Percentiles rank a stretch among this genome's conserved stretches.
Conservation (phyloP, 352 stramenopile genomes). For the Phytophthora boehmeriae region DNA sequence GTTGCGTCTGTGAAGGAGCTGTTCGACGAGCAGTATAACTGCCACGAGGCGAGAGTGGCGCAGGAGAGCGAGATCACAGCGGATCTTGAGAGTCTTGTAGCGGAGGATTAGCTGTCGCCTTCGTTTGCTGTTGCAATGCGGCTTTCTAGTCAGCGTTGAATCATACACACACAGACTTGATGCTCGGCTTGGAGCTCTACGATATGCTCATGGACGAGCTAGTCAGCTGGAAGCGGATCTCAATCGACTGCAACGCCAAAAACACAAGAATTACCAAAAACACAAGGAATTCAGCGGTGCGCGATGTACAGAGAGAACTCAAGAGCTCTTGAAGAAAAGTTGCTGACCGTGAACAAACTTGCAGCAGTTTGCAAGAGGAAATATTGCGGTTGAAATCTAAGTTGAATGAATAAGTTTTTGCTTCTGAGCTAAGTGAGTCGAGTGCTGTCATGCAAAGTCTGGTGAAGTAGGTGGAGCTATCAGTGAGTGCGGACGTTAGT, state of each 20-base stretch:
- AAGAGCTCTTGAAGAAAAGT: neutral
- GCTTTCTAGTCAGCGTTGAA: too few species aligned
- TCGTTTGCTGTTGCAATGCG: too few species aligned
- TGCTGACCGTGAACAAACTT: slow-evolving; percentile 4
- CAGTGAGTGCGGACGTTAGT: neutral
- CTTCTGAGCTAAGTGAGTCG: slow-evolving; percentile 2
- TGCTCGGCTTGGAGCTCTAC: too few species aligned
- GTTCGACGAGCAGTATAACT: too few species aligned
- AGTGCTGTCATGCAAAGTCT: slow-evolving; percentile 3
- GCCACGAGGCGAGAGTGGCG: too few species aligned
- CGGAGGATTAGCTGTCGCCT: too few species aligned
- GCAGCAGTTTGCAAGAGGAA: neutral
- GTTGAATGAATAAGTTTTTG: neutral
- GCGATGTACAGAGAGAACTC: neutral
- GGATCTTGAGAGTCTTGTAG: too few species aligned
- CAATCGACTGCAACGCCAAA: slow-evolving; percentile 5
- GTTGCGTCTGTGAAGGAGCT: too few species aligned
- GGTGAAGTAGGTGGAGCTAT: slow-evolving; percentile 17
- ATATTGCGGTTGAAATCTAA: neutral
- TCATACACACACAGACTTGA: too few species aligned
- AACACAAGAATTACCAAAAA: too few species aligned
- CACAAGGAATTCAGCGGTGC: slow-evolving; percentile 4
- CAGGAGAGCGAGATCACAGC: too few species aligned
- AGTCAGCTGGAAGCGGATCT: slow-evolving; percentile 19
- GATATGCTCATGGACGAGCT: too few species aligned